A percentile compares a stretch with the other conserved stretches of the same genome.
These are phyloP conservation scores for Mucor saturninus DNA, from an alignment of 371 early-diverging fungal species.

Conservation along the genomic window DNA sequence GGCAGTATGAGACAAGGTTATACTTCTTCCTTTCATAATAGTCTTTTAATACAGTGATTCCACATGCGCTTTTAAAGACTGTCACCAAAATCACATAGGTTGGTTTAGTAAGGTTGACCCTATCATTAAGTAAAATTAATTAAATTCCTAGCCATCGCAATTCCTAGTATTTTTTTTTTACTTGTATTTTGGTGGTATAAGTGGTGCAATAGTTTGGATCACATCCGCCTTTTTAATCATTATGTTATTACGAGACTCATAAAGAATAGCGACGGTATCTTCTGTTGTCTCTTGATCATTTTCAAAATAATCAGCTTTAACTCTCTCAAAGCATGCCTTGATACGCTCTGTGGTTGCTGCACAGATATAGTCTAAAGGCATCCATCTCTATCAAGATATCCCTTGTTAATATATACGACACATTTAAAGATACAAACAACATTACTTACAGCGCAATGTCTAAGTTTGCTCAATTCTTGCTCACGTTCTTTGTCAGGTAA, in stretches of 20 bases:
- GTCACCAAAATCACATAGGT: slow-evolving; percentile 51
- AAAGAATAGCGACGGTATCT: slow-evolving; percentile 48
- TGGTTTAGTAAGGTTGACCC: slow-evolving; percentile 52
- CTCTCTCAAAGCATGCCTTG: slow-evolving; percentile 37
- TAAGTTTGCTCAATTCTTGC: slow-evolving; percentile 31
- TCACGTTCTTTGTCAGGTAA: slow-evolving; percentile 32
- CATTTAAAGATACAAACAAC: slow-evolving; percentile 1
- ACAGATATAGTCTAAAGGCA: slow-evolving; percentile 60
- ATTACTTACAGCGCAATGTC: slow-evolving; percentile 49
- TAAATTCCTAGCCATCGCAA: not conserved
- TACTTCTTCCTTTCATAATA: slow-evolving; percentile 56
- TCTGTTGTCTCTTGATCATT: slow-evolving; percentile 17
- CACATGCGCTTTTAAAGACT: slow-evolving; percentile 62
- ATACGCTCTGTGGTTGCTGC: slow-evolving; percentile 52
- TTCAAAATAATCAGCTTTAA: slow-evolving; percentile 26
- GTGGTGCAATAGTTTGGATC: slow-evolving; percentile 45
- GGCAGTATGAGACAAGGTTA: slow-evolving; percentile 35
- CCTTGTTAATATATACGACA: not conserved
- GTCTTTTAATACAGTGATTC: slow-evolving; percentile 46
- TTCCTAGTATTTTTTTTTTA: slow-evolving; percentile 11
- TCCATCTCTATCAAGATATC: slow-evolving; percentile 40
- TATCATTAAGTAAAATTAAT: slow-evolving; percentile 9
- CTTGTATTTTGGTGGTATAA: slow-evolving; percentile 49
- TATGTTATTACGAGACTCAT: slow-evolving; percentile 53
- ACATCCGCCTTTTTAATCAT: slow-evolving; percentile 45